A percentile compares a stretch with the other conserved stretches of the same genome.
These are phyloP conservation scores for Heliocybe sulcata DNA, from an alignment of 1,284 basidiomycete species.

Conservation along the genomic window DNA sequence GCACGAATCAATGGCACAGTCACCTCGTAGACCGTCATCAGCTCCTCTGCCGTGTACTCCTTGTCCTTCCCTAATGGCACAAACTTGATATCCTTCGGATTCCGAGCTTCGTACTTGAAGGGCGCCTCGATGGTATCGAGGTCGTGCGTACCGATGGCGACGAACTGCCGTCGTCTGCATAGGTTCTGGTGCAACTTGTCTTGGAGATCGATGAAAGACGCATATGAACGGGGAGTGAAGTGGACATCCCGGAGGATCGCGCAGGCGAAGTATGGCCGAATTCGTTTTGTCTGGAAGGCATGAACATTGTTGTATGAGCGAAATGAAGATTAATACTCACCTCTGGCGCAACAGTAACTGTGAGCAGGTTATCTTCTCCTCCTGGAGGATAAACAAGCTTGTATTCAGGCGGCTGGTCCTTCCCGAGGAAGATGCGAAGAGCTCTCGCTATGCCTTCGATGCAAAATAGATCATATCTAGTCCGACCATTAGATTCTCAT, in stretches of 20 bases:
- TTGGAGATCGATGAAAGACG: constrained; percentile 97
- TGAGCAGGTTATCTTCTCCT: constrained; percentile 60
- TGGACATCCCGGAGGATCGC: constrained; percentile 87
- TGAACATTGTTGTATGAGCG: constrained; percentile 1
- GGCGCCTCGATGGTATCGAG: constrained; percentile 84
- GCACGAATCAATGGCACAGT: constrained; percentile 9
- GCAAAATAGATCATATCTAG: constrained; percentile 95
- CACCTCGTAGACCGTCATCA: constrained; percentile 91
- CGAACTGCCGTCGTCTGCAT: constrained; percentile 84
- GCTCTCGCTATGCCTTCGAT: constrained; percentile 93
- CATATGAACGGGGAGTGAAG: constrained; percentile 87
- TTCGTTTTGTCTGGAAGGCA: constrained; percentile 55
- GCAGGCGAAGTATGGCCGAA: constrained; percentile 89
- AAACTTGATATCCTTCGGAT: constrained; percentile 89
- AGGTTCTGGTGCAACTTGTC: constrained; percentile 98
- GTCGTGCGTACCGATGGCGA: constrained; percentile 97
- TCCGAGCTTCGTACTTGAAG: constrained; percentile 87
- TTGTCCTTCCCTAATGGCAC: constrained; percentile 76
- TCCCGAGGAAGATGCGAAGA: constrained; percentile 80
- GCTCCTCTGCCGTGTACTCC: constrained; percentile 72
- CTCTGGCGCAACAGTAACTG: constrained; percentile 62
- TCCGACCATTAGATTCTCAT: constrained; percentile 5
- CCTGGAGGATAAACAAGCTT: constrained; percentile 62
- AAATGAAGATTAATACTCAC: constrained; percentile 32
- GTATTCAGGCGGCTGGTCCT: constrained; percentile 67